Conservation (phyloP, 176 grass and related monocot species). For the Leersia perrieri region DNA sequence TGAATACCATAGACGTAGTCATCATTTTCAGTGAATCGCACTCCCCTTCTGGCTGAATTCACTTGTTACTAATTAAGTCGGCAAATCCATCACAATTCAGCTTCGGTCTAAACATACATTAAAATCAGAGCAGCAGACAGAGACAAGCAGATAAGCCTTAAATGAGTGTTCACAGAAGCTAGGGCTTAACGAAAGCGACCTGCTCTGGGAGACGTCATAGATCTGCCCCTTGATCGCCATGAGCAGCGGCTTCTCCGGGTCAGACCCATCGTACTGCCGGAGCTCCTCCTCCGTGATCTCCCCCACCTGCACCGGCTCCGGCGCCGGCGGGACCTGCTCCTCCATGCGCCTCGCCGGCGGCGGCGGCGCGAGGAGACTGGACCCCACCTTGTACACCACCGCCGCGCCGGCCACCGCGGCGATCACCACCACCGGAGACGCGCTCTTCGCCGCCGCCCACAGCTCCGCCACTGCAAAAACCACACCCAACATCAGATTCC, state of each 20-base stretch:
- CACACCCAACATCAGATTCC: background rate
- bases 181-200: conserved; percentile 24
- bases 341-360: background rate
- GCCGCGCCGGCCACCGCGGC: conserved; percentile 46
- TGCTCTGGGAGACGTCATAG: conserved; percentile 89
- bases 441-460: conserved; percentile 60
- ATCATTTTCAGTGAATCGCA: background rate
- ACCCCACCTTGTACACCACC: conserved; percentile 57
- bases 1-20: background rate
- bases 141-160: background rate
- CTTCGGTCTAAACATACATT: background rate
- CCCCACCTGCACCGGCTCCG: conserved; percentile 67
- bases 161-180: background rate
- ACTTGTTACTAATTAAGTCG: background rate
- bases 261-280: conserved; percentile 68
- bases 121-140: background rate
- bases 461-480: conserved; percentile 47
- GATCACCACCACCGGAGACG: conserved; percentile 56
- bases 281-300: conserved; percentile 78
- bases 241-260: conserved; percentile 68
- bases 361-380: conserved; percentile 43
- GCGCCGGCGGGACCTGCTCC: conserved; percentile 24
- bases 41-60: background rate
- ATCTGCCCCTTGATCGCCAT: conserved; percentile 97
- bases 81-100: background rate